Percentiles rank a stretch among this genome's conserved stretches.
Evolutionary conservation across 208 protist genomes (phyloP).

Genomic region (Crithidia bombi): DNA sequence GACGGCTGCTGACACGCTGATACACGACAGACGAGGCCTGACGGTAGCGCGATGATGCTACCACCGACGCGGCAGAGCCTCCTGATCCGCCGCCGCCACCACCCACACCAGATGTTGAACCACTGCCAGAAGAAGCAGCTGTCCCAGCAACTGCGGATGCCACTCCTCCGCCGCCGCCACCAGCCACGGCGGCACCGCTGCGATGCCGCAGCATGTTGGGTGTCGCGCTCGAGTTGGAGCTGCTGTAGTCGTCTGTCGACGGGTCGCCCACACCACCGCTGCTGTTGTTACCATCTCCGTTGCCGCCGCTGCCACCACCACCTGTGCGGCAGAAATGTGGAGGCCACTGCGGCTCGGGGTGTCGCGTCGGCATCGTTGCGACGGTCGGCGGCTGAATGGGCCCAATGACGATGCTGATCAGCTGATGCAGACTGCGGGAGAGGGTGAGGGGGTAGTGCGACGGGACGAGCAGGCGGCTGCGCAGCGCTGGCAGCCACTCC

Average conservation of each 20-base stretch:
- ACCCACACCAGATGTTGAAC: no score
- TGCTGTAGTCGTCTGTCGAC: constrained; percentile 81
- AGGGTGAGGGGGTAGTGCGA: constrained; percentile 47
- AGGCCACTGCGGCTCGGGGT: constrained; percentile 82
- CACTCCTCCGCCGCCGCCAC: not conserved
- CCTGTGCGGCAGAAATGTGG: constrained; percentile 58
- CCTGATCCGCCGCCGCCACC: no score
- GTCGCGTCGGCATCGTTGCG: constrained; percentile 60
- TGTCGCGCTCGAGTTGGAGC: constrained; percentile 48
- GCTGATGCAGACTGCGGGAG: constrained; percentile 68
- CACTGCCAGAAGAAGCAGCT: no score
- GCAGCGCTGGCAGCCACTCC: constrained; percentile 45
- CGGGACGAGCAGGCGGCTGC: constrained; percentile 51
- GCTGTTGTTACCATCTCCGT: not conserved
- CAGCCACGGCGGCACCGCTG: not conserved
- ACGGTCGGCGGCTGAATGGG: constrained; percentile 83
- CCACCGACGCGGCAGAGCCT: no score
- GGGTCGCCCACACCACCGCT: constrained; percentile 12
- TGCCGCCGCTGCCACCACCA: constrained; percentile 1
- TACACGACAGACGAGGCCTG: constrained; percentile 67
- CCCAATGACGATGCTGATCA: constrained; percentile 78
- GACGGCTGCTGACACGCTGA: constrained; percentile 64
- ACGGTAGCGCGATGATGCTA: constrained; percentile 27
- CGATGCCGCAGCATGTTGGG: constrained; percentile 28
- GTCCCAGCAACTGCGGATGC: constrained; percentile 5